These are phyloP conservation scores for Diaporthe batatas DNA, from an alignment of 2,329 filamentous ascomycete genomes.

Conservation along the genomic window DNA sequence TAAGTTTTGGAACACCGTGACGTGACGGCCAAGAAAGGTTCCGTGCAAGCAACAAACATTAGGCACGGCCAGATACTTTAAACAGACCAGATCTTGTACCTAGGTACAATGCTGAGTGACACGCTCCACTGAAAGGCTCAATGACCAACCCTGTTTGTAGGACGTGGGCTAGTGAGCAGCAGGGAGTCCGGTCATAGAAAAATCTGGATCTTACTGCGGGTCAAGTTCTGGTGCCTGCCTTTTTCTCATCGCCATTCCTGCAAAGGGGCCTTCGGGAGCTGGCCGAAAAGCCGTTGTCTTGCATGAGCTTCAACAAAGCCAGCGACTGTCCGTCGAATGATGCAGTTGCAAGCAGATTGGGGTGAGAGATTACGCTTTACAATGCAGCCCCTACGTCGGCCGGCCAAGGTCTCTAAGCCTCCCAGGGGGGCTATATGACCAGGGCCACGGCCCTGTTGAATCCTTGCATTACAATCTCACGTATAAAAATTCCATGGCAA, in stretches of 20 bases:
- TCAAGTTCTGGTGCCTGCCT: neutral
- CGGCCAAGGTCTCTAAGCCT: conserved; percentile 12
- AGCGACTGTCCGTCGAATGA: conserved; percentile 12
- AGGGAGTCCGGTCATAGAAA: neutral
- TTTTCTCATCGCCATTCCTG: neutral
- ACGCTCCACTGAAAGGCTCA: neutral
- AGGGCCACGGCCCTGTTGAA: neutral
- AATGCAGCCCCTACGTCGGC: conserved; percentile 3
- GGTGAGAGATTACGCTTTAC: conserved; percentile 1
- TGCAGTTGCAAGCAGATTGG: conserved; percentile 6
- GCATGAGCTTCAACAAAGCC: conserved; percentile 1
- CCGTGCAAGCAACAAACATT: neutral
- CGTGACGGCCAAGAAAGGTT: neutral
- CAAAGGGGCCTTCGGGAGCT: neutral
- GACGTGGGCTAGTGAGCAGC: neutral
- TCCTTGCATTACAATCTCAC: conserved; percentile 22
- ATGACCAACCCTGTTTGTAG: neutral
- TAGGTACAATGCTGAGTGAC: too few relatives aligned
- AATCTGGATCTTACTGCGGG: neutral
- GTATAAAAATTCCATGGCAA: conserved; percentile 5
- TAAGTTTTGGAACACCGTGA: neutral
- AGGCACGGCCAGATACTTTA: neutral
- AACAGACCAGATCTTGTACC: neutral
- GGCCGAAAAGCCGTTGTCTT: conserved; percentile 15
- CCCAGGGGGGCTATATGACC: neutral